Evolutionary conservation across 2,329 filamentous ascomycete genomes (phyloP), one percentile per base, ranked within the genome.

Genomic region (Paecilomyces variotii): DNA sequence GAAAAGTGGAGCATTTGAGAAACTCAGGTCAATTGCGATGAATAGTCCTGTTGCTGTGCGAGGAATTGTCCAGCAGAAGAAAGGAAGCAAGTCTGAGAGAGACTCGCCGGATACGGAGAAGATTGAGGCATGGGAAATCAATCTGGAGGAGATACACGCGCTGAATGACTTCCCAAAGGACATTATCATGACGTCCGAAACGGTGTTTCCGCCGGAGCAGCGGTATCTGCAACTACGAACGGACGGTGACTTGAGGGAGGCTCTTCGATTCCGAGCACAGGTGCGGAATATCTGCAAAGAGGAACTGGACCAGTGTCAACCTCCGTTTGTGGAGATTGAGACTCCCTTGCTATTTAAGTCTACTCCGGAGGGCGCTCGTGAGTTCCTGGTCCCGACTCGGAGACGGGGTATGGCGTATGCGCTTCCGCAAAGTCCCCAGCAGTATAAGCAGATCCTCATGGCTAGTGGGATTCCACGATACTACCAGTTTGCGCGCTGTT

Each of bases 381-480:
- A 99, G 72, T 99, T 99, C 62, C 74, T 99, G 4, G 93, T 99
- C 3, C 94, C 94, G 0, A 96, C 92, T 0, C 82, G 94, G 28
- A 83, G 82, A 35, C 81, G 80, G 1, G 91, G 90, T 0, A 78
- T 86, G 60, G 91, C 90, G 2, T 99, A 97, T 73, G 94, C 94
- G 7, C 79, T 99, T 24, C 92, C 92, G 0, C 95, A 99, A 72
- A 97, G 93, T 64, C 94, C 94, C 0, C 94, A 99, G 72, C 94
- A 99, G 73, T 99, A 97, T 72, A 99, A 99, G 76, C 94, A 99
- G 76, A 90, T 97, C 1, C 82, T 99, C 50, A 97, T 99, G 91
- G 90, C 91, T 0, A 89, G 89, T 61, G 93, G 93, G 0, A 83
- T 97, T 10, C 77, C 81, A 0, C 84, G 83, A 49, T 99, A 99